Base-by-base conservation (phyloP, 106 monocot species). In the Xerophyta viscosa region DNA sequence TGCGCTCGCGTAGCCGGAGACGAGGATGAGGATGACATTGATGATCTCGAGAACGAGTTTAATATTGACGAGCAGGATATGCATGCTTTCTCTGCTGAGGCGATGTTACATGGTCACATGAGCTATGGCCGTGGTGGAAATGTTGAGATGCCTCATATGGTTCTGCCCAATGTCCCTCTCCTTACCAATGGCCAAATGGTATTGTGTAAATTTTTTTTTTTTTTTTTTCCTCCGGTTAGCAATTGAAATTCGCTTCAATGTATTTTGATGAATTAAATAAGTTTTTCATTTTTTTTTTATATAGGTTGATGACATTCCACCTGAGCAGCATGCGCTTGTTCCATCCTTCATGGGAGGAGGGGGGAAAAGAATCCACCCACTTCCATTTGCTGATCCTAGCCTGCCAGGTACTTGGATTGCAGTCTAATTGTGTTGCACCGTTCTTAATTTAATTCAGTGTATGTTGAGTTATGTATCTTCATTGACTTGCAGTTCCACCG, bases 171-270 rank as follows among this genome's bases (percentile, higher is more conserved):
- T 53, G 71, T 92, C 20, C 87, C 74, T 52, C 65, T 92, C 18
- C 92, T 92, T 53, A 92, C 92, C 68, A 87, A 92, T 63, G 92
- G 92, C 52, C 71, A 92, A 27, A 92, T 87, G 92, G 92, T 92
- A 73, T n/a, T n/a, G n/a, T n/a, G n/a, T n/a, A n/a, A n/a, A n/a
- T n/a, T n/a, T n/a, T n/a, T n/a, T n/a, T n/a, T n/a, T n/a, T n/a
- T n/a, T n/a, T n/a, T n/a, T n/a, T n/a, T n/a, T n/a, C n/a, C n/a
- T n/a, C n/a, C n/a, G n/a, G n/a, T n/a, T n/a, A n/a, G n/a, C n/a
- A n/a, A n/a, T n/a, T n/a, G n/a, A n/a, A n/a, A n/a, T n/a, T n/a
- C n/a, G n/a, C n/a, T n/a, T n/a, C n/a, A n/a, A n/a, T n/a, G n/a
- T n/a, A n/a, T n/a, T n/a, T n/a, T n/a, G n/a, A n/a, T n/a, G n/a